These are phyloP conservation scores for Strombidium stylifer DNA, from an alignment of 73 alveolate species.

Conservation along the genomic window DNA sequence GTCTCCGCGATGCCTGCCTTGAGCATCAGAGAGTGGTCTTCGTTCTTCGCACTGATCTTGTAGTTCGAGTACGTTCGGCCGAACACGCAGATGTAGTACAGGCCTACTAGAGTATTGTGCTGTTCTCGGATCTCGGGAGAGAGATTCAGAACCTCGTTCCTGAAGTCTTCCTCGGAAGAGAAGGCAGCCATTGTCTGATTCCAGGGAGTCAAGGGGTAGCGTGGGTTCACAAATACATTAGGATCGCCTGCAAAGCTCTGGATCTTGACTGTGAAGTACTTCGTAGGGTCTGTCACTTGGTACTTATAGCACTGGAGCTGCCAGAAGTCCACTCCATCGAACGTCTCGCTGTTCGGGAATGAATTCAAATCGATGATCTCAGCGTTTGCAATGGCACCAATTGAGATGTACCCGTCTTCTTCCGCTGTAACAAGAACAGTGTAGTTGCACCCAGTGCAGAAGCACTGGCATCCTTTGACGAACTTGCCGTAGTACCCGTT, in stretches of 20 bases:
- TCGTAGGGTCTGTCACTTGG: conserved; percentile 14
- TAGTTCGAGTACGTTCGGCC: conserved; percentile 35
- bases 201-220: conserved; percentile 6
- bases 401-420: conserved; percentile 21
- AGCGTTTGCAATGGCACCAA: conserved; percentile 24
- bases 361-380: conserved; percentile 3
- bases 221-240: conserved; percentile 53
- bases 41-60: conserved; percentile 25
- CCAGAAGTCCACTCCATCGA: conserved; percentile 12
- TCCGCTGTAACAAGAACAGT: conserved; percentile 41
- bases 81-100: conserved; percentile 35
- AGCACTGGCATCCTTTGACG: conserved; percentile 49
- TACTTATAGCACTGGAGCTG: conserved; percentile 42
- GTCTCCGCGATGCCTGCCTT: conserved; percentile 29
- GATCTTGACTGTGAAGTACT: conserved; percentile 20
- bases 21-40: conserved; percentile 1
- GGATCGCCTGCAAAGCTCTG: conserved; percentile 57
- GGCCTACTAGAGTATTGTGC: conserved; percentile 22
- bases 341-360: not conserved
- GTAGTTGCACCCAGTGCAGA: conserved; percentile 58
- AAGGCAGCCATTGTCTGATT: conserved; percentile 22
- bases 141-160: conserved; percentile 46
- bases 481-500: conserved; percentile 50
- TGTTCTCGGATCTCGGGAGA: conserved; percentile 34
- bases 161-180: conserved; percentile 30